Evolutionary conservation across 169 alveolate species (phyloP).

Genomic region (Babesia bovis): DNA sequence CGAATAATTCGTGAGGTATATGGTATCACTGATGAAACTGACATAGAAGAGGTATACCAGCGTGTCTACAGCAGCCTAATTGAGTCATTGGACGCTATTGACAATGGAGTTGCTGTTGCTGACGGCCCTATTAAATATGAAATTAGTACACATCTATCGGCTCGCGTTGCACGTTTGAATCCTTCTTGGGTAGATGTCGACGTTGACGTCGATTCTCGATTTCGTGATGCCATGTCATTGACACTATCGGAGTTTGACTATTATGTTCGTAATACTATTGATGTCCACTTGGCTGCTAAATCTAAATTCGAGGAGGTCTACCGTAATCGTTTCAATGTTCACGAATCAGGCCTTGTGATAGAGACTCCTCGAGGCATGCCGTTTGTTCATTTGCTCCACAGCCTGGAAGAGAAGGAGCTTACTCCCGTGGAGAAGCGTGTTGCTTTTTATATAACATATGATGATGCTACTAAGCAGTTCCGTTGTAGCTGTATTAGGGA

Average conservation of each 20-base stretch:
- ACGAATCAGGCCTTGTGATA: conserved; percentile 76
- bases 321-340: conserved; percentile 65
- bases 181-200: conserved; percentile 84
- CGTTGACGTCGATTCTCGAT: conserved; percentile 66
- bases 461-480: conserved; percentile 54
- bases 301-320: conserved; percentile 58
- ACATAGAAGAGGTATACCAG: conserved; percentile 71
- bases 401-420: conserved; percentile 61
- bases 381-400: conserved; percentile 60
- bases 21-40: conserved; percentile 66
- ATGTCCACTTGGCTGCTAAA: conserved; percentile 72
- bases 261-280: conserved; percentile 47
- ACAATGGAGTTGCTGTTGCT: conserved; percentile 85
- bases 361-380: conserved; percentile 72
- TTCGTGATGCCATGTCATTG: conserved; percentile 51
- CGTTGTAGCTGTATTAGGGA: conserved; percentile 35
- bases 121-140: conserved; percentile 78
- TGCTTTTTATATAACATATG: conserved; percentile 60
- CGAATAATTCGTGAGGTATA: conserved; percentile 71
- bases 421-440: conserved; percentile 51
- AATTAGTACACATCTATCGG: conserved; percentile 72
- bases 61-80: conserved; percentile 79
- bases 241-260: conserved; percentile 52
- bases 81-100: conserved; percentile 87
- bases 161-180: conserved; percentile 81